These are phyloP conservation scores for Craspedostauros australis DNA, from an alignment of 108 stramenopile species.

Conservation along the genomic window DNA sequence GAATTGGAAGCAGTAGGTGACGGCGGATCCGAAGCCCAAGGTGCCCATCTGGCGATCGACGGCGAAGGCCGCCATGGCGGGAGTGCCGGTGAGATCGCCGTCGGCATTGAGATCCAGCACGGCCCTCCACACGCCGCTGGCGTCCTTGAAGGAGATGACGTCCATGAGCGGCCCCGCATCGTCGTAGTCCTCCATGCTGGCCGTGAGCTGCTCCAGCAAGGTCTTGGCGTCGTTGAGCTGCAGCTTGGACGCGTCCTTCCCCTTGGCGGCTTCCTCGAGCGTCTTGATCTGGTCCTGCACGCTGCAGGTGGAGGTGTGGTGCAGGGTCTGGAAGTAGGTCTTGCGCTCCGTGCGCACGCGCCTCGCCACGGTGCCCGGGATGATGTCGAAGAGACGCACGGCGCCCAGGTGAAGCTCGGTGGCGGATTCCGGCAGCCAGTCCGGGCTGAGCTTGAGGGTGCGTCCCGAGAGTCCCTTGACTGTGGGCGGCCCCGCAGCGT, in stretches of 20 bases:
- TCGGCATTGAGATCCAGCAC: slow-evolving; percentile 12
- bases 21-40: slow-evolving; percentile 36
- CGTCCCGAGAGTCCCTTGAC: slow-evolving; percentile 51
- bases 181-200: too few relatives aligned
- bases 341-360: slow-evolving; percentile 8
- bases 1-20: slow-evolving; percentile 68
- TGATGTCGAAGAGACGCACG: slow-evolving; percentile 11
- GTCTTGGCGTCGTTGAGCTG: too few relatives aligned
- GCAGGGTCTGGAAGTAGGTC: slow-evolving; percentile 13
- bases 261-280: not conserved
- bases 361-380: not conserved
- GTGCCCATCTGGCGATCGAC: slow-evolving; percentile 27
- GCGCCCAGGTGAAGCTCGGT: slow-evolving; percentile 18
- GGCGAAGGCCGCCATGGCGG: slow-evolving; percentile 57
- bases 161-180: too few relatives aligned
- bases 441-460: slow-evolving; percentile 16
- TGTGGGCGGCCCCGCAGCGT: not conserved
- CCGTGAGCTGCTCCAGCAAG: too few relatives aligned
- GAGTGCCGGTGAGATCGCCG: slow-evolving; percentile 51
- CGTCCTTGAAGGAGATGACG: too few relatives aligned
- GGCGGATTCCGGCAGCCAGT: slow-evolving; percentile 22
- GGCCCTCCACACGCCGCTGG: not conserved
- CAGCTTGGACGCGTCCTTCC: not conserved
- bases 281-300: not conserved
- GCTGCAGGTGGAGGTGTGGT: not conserved